A percentile compares a stretch with the other conserved stretches of the same genome.
Conservation (phyloP, 2,329 filamentous ascomycete species). For the Colletotrichum tabaci region DNA sequence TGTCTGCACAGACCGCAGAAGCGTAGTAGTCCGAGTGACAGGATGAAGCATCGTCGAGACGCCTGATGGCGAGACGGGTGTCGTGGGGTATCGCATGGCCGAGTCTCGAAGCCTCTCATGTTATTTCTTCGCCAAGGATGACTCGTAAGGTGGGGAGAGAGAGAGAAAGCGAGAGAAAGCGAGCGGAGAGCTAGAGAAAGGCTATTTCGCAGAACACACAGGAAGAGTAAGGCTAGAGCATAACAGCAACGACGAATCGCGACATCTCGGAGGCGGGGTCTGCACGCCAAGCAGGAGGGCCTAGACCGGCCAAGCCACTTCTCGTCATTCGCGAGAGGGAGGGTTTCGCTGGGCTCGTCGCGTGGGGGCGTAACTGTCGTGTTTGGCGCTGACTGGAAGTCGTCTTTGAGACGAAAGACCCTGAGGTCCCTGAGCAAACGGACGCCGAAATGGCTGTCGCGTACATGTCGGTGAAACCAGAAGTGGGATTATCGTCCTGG, state of each 20-base stretch:
- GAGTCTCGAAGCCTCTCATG: neutral
- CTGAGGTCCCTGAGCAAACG: constrained; percentile 47
- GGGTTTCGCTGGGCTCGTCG: constrained; percentile 57
- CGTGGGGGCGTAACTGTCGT: constrained; percentile 59
- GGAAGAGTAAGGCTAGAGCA: constrained; percentile 53
- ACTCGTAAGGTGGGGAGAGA: constrained; percentile 46
- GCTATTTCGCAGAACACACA: constrained; percentile 51
- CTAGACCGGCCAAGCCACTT: constrained; percentile 47
- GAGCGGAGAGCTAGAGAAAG: constrained; percentile 46
- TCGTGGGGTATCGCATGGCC: constrained; percentile 46
- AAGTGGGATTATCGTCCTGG: neutral
- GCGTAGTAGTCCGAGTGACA: neutral
- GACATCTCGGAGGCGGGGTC: constrained; percentile 57
- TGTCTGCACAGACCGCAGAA: no score
- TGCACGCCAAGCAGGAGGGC: constrained; percentile 54
- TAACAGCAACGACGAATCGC: constrained; percentile 44
- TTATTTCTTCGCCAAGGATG: constrained; percentile 42
- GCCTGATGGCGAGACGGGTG: constrained; percentile 45
- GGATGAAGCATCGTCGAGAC: neutral
- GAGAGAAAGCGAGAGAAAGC: no score
- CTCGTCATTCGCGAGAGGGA: constrained; percentile 52
- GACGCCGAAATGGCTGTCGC: constrained; percentile 1
- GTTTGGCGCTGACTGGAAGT: constrained; percentile 42
- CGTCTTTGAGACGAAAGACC: constrained; percentile 48
- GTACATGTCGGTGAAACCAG: neutral